Base-by-base conservation (phyloP, 768 basidiomycete species). In the Suillus weaverae region DNA sequence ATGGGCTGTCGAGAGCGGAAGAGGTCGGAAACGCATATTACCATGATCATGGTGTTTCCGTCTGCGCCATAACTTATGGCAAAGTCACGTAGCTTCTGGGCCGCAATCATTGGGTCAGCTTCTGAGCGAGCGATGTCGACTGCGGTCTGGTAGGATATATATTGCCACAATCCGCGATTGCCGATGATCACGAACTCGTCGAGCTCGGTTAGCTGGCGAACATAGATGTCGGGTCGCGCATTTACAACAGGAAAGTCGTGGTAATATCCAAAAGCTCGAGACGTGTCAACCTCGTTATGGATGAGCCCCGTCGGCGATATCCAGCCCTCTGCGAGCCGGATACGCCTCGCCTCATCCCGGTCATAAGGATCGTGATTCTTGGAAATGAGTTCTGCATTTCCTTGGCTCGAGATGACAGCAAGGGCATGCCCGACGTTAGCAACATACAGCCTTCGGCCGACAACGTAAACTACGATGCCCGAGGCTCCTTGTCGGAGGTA, bases 151-250 rank as follows among this genome's bases (percentile, higher is more conserved):
- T 92, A 94, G 5, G 92, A 90, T 68, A 99, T 91, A 68, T 87
- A 92, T 69, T 96, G 91, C 97, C 97, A 99, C 32, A 99, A 75
- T 0, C 94, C 94, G 6, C 88, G 85, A 74, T 99, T 98, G 35
- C 90, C 97, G 66, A 99, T 85, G 78, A 99, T 97, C 71, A 99
- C 86, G 72, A 99, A 97, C 76, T 99, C 97, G 76, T 99, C 97
- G 62, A 88, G 84, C 66, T 93, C 89, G 2, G 87, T 84, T 20
- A 99, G 78, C 55, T 88, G 83, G 67, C 89, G 87, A 5, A 80
- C 81, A 68, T 80, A 81, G 66, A 97, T 85, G 73, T 94, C 86
- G 0, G 97, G 97, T 7, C 90, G 84, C 0, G 97, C 89, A 72
- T 97, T 97, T 75, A 99, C 85, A 39, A 95, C 87, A 0, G 96